Evolutionary conservation across 164 flowering plant species (phyloP).

Genomic region (Umbilicus rupestris): DNA sequence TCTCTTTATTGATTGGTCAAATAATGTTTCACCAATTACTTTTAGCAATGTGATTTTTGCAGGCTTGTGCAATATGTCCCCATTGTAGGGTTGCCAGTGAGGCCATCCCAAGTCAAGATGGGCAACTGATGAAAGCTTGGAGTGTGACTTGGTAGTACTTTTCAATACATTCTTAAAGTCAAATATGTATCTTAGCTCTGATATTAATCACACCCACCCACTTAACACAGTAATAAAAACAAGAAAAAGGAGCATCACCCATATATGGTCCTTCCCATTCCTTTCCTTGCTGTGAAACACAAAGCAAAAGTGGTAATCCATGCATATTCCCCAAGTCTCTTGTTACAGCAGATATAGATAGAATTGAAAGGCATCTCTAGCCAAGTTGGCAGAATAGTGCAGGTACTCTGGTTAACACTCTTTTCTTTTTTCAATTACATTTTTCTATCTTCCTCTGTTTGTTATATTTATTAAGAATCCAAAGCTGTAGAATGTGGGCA

Average conservation of each 20-base stretch:
- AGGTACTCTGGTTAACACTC: background rate
- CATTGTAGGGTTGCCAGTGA: background rate
- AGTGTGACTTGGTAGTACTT: no score
- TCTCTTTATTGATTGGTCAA: background rate
- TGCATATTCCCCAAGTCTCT: conserved; percentile 15
- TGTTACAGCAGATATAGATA: conserved; percentile 14
- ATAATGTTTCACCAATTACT: background rate
- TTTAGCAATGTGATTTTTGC: background rate
- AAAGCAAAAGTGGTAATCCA: conserved; percentile 18
- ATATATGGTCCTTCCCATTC: conserved; percentile 7
- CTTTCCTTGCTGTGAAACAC: conserved; percentile 12
- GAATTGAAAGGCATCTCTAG: conserved; percentile 13
- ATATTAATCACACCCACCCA: background rate
- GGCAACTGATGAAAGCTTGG: background rate
- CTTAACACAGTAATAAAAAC: conserved; percentile 6
- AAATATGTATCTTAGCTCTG: conserved; percentile 6
- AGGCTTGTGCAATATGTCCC: conserved; percentile 2
- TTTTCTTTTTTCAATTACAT: background rate
- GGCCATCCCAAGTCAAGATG: conserved; percentile 4
- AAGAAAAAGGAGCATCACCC: conserved; percentile 4
- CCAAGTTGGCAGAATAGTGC: conserved; percentile 10
- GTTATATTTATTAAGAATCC: background rate
- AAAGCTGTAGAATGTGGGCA: background rate
- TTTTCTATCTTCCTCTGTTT: background rate
- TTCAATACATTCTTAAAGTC: conserved; percentile 15